phyloP scores from a whole-genome alignment of 495 filamentous ascomycete genomes.

The Melanomma pulvis-pyrius region DNA sequence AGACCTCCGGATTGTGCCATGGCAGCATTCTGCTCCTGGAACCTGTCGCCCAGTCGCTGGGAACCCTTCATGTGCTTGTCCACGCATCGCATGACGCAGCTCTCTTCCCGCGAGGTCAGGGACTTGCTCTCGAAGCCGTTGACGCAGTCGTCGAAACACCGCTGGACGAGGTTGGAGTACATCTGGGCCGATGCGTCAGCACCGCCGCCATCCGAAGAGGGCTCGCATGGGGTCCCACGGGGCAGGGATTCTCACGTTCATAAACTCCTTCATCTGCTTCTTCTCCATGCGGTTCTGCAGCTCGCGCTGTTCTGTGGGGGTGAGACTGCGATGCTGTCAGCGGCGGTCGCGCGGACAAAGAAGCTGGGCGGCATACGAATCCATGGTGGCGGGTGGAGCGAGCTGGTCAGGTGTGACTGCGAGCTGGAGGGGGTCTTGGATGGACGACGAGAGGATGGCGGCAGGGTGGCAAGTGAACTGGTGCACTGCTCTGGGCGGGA shows the following conservation, averaged over 20 bases:
- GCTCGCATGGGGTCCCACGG: background rate
- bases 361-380: constrained; percentile 22
- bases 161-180: constrained; percentile 93
- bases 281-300: constrained; percentile 89
- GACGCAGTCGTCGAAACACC: constrained; percentile 96
- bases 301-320: constrained; percentile 82
- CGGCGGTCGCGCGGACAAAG: background rate
- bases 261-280: constrained; percentile 98
- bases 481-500: background rate
- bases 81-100: constrained; percentile 89
- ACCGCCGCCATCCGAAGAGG: background rate
- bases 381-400: constrained; percentile 28
- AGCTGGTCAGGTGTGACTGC: constrained; percentile 1
- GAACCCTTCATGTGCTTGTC: constrained; percentile 91
- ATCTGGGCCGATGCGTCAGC: constrained; percentile 59
- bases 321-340: constrained; percentile 59
- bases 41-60: constrained; percentile 83
- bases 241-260: constrained; percentile 69
- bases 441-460: background rate
- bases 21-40: constrained; percentile 89
- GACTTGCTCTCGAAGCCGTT: constrained; percentile 98
- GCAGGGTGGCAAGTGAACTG: background rate
- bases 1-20: constrained; percentile 70
- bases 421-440: background rate
- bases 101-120: constrained; percentile 79